Percentiles rank a stretch among this genome's conserved stretches.
These are phyloP conservation scores for Candida pseudoglaebosa DNA, from an alignment of 805 yeast species.

Conservation along the genomic window DNA sequence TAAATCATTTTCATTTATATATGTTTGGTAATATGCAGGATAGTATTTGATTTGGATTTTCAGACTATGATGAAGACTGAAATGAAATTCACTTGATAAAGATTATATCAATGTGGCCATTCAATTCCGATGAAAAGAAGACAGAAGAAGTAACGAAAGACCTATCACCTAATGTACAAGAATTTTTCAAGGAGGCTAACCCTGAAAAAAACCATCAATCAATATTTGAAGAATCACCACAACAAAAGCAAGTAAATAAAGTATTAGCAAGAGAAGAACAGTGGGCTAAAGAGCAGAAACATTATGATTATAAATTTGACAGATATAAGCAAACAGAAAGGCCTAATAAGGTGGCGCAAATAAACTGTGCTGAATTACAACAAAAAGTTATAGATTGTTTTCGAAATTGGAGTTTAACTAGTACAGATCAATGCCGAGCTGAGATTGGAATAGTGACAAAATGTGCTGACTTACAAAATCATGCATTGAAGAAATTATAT, in stretches of 20 bases:
- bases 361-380: conserved; percentile 41
- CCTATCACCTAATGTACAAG: conserved; percentile 29
- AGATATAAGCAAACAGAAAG: conserved; percentile 26
- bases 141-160: conserved; percentile 28
- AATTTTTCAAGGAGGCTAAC: conserved; percentile 26
- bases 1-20: no score
- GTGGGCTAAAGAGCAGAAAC: conserved; percentile 4
- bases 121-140: conserved; percentile 16
- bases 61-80: no score
- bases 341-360: conserved; percentile 20
- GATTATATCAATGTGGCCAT: conserved; percentile 27
- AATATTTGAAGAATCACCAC: conserved; percentile 22
- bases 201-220: conserved; percentile 23
- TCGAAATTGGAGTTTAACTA: conserved; percentile 26
- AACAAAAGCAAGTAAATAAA: conserved; percentile 23
- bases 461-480: conserved; percentile 33
- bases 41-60: not conserved
- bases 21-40: not conserved
- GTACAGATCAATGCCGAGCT: conserved; percentile 25
- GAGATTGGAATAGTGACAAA: conserved; percentile 23
- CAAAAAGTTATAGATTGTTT: conserved; percentile 33
- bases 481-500: conserved; percentile 29
- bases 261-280: conserved; percentile 17
- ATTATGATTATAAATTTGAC: conserved; percentile 25
- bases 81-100: not conserved